Conservation (phyloP, 345 rosid genomes). For the Lagerstroemia speciosa region DNA sequence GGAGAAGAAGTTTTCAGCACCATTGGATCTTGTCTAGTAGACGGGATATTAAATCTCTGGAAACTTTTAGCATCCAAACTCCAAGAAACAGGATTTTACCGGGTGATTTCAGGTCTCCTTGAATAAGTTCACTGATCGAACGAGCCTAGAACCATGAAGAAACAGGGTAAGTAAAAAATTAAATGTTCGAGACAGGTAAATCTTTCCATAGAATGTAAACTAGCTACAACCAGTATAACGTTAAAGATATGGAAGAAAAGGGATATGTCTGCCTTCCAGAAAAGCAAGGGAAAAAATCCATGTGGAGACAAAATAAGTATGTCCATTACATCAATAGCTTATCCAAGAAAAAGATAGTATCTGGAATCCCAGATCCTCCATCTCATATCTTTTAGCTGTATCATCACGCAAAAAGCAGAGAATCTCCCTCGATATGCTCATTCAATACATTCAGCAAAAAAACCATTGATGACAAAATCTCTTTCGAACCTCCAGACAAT, state of each 20-base stretch:
- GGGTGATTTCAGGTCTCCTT: not conserved
- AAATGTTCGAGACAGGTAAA: not conserved
- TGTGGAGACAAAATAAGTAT: no score
- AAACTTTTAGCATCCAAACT: conserved; percentile 5
- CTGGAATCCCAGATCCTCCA: no score
- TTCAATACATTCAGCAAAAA: no score
- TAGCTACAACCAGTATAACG: not conserved
- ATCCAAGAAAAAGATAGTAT: no score
- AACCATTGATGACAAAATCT: no score
- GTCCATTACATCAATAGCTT: no score
- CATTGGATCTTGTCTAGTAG: conserved; percentile 31
- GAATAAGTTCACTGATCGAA: not conserved
- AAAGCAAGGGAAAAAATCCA: no score
- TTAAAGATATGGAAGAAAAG: not conserved
- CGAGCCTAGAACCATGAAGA: not conserved
- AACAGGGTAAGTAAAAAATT: not conserved
- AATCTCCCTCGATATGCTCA: no score
- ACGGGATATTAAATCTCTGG: conserved; percentile 3
- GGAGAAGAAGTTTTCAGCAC: conserved; percentile 68
- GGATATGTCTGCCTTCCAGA: no score
- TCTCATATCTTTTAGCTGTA: no score
- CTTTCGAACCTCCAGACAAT: not conserved
- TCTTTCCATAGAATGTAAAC: not conserved
- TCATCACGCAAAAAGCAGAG: no score
- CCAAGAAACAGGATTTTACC: not conserved